Evolutionary conservation across 2,329 filamentous ascomycete genomes (phyloP).

Genomic region (Magnaporthales sp.): DNA sequence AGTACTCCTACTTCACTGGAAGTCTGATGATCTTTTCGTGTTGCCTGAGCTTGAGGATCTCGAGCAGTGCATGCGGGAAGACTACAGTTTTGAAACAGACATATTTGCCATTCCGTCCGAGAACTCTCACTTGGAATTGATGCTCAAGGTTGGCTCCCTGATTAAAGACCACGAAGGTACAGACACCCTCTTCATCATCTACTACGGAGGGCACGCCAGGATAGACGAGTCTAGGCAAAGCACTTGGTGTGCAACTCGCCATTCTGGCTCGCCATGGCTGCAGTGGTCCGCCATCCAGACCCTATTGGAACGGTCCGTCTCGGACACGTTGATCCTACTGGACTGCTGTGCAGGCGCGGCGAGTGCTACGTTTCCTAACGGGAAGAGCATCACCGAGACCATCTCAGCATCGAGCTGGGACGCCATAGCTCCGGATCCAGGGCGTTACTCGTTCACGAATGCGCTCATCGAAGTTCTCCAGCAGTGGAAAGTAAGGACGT

Average conservation of each 20-base stretch:
- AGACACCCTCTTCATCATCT: slow-evolving; percentile 48
- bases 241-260: slow-evolving; percentile 50
- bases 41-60: slow-evolving; percentile 48
- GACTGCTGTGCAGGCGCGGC: slow-evolving; percentile 53
- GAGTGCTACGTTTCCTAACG: slow-evolving; percentile 49
- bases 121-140: slow-evolving; percentile 49
- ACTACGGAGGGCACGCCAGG: slow-evolving; percentile 51
- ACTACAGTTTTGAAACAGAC: slow-evolving; percentile 48
- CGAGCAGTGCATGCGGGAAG: slow-evolving; percentile 42
- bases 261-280: slow-evolving; percentile 43
- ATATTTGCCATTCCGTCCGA: slow-evolving; percentile 50
- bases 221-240: slow-evolving; percentile 52
- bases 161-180: slow-evolving; percentile 47
- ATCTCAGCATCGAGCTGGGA: slow-evolving; percentile 56
- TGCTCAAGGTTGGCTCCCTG: slow-evolving; percentile 46
- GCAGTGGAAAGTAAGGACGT: slow-evolving; percentile 45
- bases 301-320: slow-evolving; percentile 45
- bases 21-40: slow-evolving; percentile 48
- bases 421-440: slow-evolving; percentile 50
- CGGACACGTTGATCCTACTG: slow-evolving; percentile 48
- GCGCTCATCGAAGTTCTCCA: slow-evolving; percentile 50
- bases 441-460: slow-evolving; percentile 51
- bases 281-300: slow-evolving; percentile 57
- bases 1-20: slow-evolving; percentile 47
- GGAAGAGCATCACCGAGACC: slow-evolving; percentile 51